Evolutionary conservation across 140 eudicot genomes (phyloP).

Genomic region (Ambrosia hybrid): DNA sequence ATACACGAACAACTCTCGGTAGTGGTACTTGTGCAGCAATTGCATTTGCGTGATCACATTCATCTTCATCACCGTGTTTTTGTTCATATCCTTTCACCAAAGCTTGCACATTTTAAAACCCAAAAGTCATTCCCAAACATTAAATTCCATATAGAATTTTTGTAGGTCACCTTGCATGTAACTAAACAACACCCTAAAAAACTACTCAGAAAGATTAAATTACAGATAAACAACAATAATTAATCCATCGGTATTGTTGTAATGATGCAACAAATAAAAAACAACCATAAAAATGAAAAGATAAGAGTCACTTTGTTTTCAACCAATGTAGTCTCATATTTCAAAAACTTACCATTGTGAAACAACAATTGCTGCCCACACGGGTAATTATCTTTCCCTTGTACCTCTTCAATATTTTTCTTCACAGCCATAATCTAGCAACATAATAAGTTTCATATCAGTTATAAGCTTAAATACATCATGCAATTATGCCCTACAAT

Average conservation of each 20-base stretch:
- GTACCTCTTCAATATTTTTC: conserved; percentile 85
- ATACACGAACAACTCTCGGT: no score
- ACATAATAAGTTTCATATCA: conserved; percentile 17
- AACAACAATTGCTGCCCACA: conserved; percentile 90
- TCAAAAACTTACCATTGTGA: conserved; percentile 91
- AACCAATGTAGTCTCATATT: conserved; percentile 78
- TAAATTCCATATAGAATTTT: no score
- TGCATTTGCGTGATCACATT: conserved; percentile 60
- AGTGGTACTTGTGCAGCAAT: conserved; percentile 65
- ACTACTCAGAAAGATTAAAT: no score
- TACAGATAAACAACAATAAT: no score
- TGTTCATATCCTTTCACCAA: conserved; percentile 57
- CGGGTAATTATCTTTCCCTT: conserved; percentile 94
- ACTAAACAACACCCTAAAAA: no score
- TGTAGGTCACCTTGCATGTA: no score
- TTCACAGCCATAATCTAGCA: conserved; percentile 88
- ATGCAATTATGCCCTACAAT: not conserved
- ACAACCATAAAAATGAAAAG: no score
- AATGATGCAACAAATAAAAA: no score
- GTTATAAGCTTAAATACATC: conserved; percentile 9
- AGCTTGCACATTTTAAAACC: conserved; percentile 20
- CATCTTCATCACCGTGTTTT: conserved; percentile 41
- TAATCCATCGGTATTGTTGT: no score
- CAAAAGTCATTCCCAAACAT: no score
- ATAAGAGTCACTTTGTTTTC: conserved; percentile 60